phyloP scores from a whole-genome alignment of 192 early-diverging fungal species.

The Phlyctochytrium bullatum region DNA sequence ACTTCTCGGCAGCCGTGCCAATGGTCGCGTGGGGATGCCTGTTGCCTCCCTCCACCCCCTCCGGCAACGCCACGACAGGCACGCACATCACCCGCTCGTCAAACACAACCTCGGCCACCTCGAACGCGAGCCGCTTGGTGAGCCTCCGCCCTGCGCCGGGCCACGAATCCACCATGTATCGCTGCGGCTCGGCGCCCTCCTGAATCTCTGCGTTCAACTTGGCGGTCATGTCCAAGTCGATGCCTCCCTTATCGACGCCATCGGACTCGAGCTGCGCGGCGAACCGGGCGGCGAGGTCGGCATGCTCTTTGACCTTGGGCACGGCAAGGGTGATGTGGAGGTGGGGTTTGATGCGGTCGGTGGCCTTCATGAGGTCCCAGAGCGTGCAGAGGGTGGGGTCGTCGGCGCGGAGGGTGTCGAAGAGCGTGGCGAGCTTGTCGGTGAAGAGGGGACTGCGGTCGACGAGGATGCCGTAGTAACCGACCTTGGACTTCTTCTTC shows the following conservation, averaged over 20 bases:
- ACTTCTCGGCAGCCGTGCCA: not conserved
- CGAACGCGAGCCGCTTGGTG: not conserved
- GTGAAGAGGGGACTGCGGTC: not conserved
- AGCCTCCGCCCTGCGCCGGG: not conserved
- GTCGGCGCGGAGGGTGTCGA: not conserved
- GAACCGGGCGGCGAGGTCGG: not conserved
- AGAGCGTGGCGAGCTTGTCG: not conserved
- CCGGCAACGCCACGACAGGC: conserved; percentile 2
- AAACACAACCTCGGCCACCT: not conserved
- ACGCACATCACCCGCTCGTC: conserved; percentile 7
- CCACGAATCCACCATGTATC: not conserved
- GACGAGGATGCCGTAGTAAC: conserved; percentile 9
- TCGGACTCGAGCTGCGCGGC: not conserved
- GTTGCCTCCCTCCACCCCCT: not conserved
- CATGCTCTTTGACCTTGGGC: not conserved
- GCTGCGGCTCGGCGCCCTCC: no score
- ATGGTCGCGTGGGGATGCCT: not conserved
- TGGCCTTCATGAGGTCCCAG: not conserved
- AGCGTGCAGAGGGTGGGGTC: not conserved
- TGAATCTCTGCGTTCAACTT: not conserved
- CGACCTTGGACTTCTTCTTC: not conserved
- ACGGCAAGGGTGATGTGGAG: conserved; percentile 4
- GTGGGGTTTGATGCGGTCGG: not conserved
- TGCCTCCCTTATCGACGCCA: not conserved
- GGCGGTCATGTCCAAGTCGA: not conserved